A percentile compares a stretch with the other conserved stretches of the same genome.
These are phyloP conservation scores for Fusarium sp. DNA, from an alignment of 2,329 filamentous ascomycete genomes.

Conservation along the genomic window DNA sequence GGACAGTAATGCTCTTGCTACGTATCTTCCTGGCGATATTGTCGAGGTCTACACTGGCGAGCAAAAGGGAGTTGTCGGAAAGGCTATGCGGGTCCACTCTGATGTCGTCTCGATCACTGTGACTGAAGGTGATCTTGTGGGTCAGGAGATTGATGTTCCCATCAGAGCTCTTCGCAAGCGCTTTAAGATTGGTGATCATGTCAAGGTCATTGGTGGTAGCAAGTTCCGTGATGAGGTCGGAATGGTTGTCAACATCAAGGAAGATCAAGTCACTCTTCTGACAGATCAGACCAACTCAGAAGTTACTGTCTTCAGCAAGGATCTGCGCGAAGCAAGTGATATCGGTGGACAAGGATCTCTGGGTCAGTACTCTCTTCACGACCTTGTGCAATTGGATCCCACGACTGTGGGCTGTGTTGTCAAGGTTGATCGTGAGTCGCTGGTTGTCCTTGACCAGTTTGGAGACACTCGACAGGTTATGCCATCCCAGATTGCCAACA, in stretches of 20 bases:
- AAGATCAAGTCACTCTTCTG: constrained; percentile 91
- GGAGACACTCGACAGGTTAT: constrained; percentile 84
- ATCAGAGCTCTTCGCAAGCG: constrained; percentile 92
- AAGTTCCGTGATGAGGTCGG: constrained; percentile 95
- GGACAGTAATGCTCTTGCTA: constrained; percentile 81
- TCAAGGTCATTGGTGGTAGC: constrained; percentile 97
- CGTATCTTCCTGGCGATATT: constrained; percentile 92
- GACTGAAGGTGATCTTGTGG: constrained; percentile 81
- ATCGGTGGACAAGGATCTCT: constrained; percentile 85
- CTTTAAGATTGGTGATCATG: constrained; percentile 93
- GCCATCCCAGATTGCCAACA: constrained; percentile 92
- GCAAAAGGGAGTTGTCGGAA: constrained; percentile 90
- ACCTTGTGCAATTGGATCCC: constrained; percentile 92
- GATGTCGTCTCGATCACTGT: constrained; percentile 93
- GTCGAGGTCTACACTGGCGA: constrained; percentile 97
- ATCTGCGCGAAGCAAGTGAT: constrained; percentile 91
- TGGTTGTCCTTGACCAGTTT: constrained; percentile 91
- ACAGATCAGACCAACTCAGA: constrained; percentile 94
- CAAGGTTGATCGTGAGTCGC: constrained; percentile 93
- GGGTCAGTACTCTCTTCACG: constrained; percentile 92
- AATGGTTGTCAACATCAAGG: constrained; percentile 93
- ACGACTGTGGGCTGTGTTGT: constrained; percentile 93
- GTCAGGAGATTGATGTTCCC: constrained; percentile 90
- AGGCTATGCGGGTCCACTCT: constrained; percentile 84
- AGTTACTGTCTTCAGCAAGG: constrained; percentile 97